Percentiles rank a stretch among this genome's conserved stretches.
Evolutionary conservation across 2,329 filamentous ascomycete genomes (phyloP).

Genomic region (Fusarium anguioides): DNA sequence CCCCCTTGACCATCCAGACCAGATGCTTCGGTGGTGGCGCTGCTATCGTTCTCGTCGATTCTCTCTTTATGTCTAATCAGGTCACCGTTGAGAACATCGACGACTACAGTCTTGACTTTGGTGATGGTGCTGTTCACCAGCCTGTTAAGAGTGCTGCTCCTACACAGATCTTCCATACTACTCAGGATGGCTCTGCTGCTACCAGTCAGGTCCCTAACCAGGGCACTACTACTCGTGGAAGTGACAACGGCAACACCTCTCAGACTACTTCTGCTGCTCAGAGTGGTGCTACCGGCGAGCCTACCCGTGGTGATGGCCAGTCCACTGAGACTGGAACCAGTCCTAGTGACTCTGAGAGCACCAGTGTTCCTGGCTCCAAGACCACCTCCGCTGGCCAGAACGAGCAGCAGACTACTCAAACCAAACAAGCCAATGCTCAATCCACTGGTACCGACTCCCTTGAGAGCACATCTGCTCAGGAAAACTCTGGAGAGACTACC

Average conservation of each 20-base stretch:
- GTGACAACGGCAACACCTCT: background rate
- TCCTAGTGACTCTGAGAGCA: too few species aligned
- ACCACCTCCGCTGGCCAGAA: too few species aligned
- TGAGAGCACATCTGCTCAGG: background rate
- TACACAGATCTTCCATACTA: background rate
- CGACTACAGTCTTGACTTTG: constrained; percentile 24
- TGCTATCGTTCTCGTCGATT: constrained; percentile 21
- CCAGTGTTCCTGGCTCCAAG: too few species aligned
- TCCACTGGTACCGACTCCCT: too few species aligned
- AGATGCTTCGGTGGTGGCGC: constrained; percentile 14
- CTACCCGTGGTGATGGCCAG: too few species aligned
- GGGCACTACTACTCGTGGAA: background rate
- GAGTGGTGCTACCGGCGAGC: too few species aligned
- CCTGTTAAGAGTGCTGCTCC: background rate
- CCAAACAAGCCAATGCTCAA: too few species aligned
- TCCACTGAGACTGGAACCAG: too few species aligned
- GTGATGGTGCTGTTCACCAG: constrained; percentile 17
- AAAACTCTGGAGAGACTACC: too few species aligned
- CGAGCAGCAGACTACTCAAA: too few species aligned
- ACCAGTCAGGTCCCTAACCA: background rate
- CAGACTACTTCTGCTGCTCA: background rate
- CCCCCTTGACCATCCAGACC: constrained; percentile 15
- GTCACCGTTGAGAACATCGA: constrained; percentile 35
- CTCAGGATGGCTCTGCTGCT: background rate
- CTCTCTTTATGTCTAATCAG: constrained; percentile 37